Percentiles rank a stretch among this genome's conserved stretches.
Conservation (phyloP, 2,329 filamentous ascomycete genomes). For the Xylariomycetidae sp. region DNA sequence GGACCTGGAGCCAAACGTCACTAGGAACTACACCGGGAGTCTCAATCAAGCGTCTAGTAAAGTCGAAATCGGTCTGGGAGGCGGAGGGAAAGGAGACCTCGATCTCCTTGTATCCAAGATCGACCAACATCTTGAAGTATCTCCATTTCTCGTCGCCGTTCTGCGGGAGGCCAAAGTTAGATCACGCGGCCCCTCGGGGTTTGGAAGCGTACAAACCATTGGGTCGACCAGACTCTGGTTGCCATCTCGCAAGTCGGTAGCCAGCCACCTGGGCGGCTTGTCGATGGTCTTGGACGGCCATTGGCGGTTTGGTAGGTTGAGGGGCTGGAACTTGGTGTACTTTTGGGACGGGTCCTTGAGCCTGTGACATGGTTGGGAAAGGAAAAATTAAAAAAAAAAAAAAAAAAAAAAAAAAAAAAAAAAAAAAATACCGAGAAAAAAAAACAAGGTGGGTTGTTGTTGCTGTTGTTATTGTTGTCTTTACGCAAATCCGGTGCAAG, state of each 20-base stretch:
- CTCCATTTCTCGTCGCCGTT: constrained; percentile 91
- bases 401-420: not conserved
- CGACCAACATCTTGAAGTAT: constrained; percentile 91
- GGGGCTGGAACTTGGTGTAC: constrained; percentile 65
- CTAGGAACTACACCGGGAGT: constrained; percentile 79
- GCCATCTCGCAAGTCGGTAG: constrained; percentile 83
- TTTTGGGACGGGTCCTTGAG: constrained; percentile 74
- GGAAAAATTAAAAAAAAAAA: constrained; percentile 1
- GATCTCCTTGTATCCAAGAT: constrained; percentile 95
- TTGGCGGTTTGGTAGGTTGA: constrained; percentile 66
- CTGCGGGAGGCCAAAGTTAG: constrained; percentile 37
- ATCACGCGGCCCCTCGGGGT: no score
- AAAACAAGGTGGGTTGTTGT: not conserved
- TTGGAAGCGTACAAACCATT: constrained; percentile 71
- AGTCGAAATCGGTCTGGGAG: constrained; percentile 94
- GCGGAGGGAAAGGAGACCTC: constrained; percentile 94
- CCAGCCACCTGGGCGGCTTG: constrained; percentile 86
- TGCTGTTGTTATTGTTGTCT: not conserved
- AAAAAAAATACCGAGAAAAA: not conserved
- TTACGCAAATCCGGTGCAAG: no score
- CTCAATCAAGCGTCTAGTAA: constrained; percentile 80
- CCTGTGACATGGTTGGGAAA: constrained; percentile 34
- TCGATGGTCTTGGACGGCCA: constrained; percentile 81
- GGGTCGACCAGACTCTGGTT: constrained; percentile 92
- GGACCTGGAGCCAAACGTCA: constrained; percentile 87